phyloP scores from a whole-genome alignment of 2,329 filamentous ascomycete genomes.

The Ceratocystis albifundus region DNA sequence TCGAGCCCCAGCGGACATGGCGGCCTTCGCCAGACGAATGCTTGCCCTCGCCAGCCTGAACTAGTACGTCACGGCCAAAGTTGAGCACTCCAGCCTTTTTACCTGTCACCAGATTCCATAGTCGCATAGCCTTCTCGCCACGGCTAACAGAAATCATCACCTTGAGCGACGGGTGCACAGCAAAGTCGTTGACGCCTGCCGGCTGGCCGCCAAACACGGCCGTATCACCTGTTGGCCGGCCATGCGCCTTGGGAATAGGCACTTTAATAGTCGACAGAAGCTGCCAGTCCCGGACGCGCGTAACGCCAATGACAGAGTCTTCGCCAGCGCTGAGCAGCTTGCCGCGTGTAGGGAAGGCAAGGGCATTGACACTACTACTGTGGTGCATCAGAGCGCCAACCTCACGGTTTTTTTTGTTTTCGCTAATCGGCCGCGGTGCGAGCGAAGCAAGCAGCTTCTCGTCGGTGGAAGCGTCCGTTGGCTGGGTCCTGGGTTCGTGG shows the following conservation, averaged over 20 bases:
- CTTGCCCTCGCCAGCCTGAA: constrained; percentile 63
- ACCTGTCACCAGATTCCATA: constrained; percentile 95
- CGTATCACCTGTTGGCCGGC: constrained; percentile 80
- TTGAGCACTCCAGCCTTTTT: constrained; percentile 90
- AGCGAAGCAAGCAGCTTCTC: constrained; percentile 54
- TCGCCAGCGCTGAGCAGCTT: constrained; percentile 84
- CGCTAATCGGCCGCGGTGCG: constrained; percentile 59
- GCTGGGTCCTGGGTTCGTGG: constrained; percentile 42
- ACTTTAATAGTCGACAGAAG: constrained; percentile 79
- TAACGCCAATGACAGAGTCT: constrained; percentile 83
- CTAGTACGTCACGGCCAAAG: constrained; percentile 62
- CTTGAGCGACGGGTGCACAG: constrained; percentile 92
- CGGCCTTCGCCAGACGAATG: constrained; percentile 72
- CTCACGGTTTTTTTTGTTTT: constrained; percentile 80
- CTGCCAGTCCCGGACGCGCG: constrained; percentile 79
- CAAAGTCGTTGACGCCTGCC: constrained; percentile 86
- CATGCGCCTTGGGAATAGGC: constrained; percentile 67
- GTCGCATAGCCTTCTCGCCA: constrained; percentile 78
- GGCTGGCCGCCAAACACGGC: constrained; percentile 69
- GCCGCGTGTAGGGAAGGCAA: constrained; percentile 71
- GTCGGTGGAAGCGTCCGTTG: constrained; percentile 2
- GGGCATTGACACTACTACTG: constrained; percentile 63
- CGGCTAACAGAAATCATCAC: constrained; percentile 87
- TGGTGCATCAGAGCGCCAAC: constrained; percentile 82
- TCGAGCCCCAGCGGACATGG: constrained; percentile 65